Evolutionary conservation across 1,284 basidiomycete genomes (phyloP).

Genomic region (Boletus hoseneyae): DNA sequence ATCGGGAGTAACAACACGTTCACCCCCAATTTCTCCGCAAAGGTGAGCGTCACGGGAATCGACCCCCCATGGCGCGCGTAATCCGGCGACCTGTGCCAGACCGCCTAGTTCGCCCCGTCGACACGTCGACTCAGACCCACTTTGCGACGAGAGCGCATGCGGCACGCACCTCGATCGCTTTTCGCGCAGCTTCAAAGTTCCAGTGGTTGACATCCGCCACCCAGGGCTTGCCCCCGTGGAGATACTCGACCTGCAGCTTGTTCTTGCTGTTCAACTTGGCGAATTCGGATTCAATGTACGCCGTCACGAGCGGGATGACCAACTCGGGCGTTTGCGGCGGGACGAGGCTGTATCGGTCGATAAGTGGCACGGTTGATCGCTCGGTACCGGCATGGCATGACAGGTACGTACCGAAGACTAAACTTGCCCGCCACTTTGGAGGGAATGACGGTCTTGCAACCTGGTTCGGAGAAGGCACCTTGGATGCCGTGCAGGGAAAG

Average conservation of each 20-base stretch:
- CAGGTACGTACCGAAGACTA: conserved; percentile 73
- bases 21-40: conserved; percentile 82
- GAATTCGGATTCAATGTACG: conserved; percentile 78
- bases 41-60: conserved; percentile 95
- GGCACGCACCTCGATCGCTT: conserved; percentile 63
- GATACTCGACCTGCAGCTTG: conserved; percentile 61
- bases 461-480: conserved; percentile 89
- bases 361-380: not conserved
- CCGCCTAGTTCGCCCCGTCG: conserved; percentile 40
- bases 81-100: conserved; percentile 84
- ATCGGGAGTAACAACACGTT: conserved; percentile 89
- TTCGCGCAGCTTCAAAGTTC: conserved; percentile 92
- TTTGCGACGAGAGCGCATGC: not conserved
- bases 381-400: not conserved
- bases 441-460: conserved; percentile 94
- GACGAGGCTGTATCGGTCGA: conserved; percentile 53
- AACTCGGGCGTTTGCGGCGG: conserved; percentile 85
- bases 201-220: conserved; percentile 82
- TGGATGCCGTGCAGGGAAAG: conserved; percentile 96
- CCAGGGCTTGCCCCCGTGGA: conserved; percentile 92
- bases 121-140: conserved; percentile 1
- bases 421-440: conserved; percentile 92
- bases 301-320: conserved; percentile 68
- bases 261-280: conserved; percentile 84
- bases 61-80: conserved; percentile 94